Percentiles rank a stretch among this genome's conserved stretches.
Conservation (phyloP, 768 basidiomycete genomes). For the Tylopilus plumbeoviolaceoides region DNA sequence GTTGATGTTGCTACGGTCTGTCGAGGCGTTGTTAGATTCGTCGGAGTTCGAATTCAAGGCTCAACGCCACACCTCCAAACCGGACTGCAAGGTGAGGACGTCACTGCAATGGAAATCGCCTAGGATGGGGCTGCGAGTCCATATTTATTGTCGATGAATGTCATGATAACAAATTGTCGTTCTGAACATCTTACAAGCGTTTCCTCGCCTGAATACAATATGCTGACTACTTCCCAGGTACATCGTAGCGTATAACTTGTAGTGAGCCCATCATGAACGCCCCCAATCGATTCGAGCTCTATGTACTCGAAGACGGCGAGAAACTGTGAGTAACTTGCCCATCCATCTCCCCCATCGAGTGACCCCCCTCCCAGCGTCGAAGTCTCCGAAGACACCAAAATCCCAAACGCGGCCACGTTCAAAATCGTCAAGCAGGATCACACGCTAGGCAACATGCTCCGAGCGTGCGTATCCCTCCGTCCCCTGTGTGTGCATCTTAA, state of each 20-base stretch:
- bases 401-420: conserved; percentile 95
- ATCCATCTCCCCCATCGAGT: too few species aligned
- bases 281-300: conserved; percentile 88
- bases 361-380: conserved; percentile 79
- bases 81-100: conserved; percentile 14
- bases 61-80: conserved; percentile 15
- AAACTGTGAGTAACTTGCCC: conserved; percentile 60
- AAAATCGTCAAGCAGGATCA: conserved; percentile 97
- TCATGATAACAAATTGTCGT: conserved; percentile 47
- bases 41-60: conserved; percentile 26
- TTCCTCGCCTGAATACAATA: neutral
- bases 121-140: conserved; percentile 50
- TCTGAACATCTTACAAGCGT: conserved; percentile 36
- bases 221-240: conserved; percentile 9
- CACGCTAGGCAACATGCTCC: conserved; percentile 94
- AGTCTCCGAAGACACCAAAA: conserved; percentile 92
- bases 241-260: neutral
- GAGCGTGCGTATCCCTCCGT: conserved; percentile 56
- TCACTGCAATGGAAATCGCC: neutral
- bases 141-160: conserved; percentile 75
- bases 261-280: conserved; percentile 67
- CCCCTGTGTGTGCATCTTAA: neutral
- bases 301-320: conserved; percentile 90
- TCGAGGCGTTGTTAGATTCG: neutral
- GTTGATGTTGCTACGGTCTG: conserved; percentile 28